These are phyloP conservation scores for Pseudogymnoascus sp. DNA, from an alignment of 2,329 filamentous ascomycete genomes.

Conservation along the genomic window DNA sequence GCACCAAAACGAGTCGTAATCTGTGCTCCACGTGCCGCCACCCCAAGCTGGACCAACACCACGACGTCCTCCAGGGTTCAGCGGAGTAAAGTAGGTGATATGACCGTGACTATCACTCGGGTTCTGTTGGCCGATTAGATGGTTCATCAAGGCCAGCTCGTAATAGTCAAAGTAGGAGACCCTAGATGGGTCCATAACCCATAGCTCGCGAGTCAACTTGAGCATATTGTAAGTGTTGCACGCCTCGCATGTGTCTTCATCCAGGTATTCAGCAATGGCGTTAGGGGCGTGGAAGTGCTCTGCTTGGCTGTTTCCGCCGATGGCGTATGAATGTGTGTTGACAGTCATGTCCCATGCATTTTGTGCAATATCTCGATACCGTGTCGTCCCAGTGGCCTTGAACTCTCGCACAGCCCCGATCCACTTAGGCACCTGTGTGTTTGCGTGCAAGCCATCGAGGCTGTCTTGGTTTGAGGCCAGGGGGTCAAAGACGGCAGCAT, in stretches of 20 bases:
- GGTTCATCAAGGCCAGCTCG: slow-evolving; percentile 42
- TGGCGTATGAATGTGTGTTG: slow-evolving; percentile 41
- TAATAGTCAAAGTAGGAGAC: slow-evolving; percentile 45
- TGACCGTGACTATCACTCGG: slow-evolving; percentile 38
- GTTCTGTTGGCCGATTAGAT: slow-evolving; percentile 42
- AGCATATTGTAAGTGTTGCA: slow-evolving; percentile 52
- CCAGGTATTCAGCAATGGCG: slow-evolving; percentile 37
- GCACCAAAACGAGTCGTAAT: slow-evolving; percentile 46
- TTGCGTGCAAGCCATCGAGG: slow-evolving; percentile 42
- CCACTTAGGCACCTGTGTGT: slow-evolving; percentile 47
- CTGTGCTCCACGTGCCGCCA: slow-evolving; percentile 46
- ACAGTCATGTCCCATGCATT: slow-evolving; percentile 43
- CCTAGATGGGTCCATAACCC: slow-evolving; percentile 32
- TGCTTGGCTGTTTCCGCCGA: slow-evolving; percentile 45
- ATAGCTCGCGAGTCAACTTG: slow-evolving; percentile 45
- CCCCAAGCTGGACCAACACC: slow-evolving; percentile 46
- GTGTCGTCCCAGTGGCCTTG: slow-evolving; percentile 37
- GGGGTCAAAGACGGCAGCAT: slow-evolving; percentile 39
- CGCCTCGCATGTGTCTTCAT: slow-evolving; percentile 40
- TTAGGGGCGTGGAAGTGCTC: slow-evolving; percentile 43
- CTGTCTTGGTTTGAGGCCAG: slow-evolving; percentile 38
- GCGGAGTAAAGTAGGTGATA: slow-evolving; percentile 44
- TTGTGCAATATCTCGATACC: slow-evolving; percentile 40
- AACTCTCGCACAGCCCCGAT: slow-evolving; percentile 42
- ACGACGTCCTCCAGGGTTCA: slow-evolving; percentile 39